These are phyloP conservation scores for Thermothielavioides terrestris DNA, from an alignment of 495 filamentous ascomycete species.

Conservation along the genomic window DNA sequence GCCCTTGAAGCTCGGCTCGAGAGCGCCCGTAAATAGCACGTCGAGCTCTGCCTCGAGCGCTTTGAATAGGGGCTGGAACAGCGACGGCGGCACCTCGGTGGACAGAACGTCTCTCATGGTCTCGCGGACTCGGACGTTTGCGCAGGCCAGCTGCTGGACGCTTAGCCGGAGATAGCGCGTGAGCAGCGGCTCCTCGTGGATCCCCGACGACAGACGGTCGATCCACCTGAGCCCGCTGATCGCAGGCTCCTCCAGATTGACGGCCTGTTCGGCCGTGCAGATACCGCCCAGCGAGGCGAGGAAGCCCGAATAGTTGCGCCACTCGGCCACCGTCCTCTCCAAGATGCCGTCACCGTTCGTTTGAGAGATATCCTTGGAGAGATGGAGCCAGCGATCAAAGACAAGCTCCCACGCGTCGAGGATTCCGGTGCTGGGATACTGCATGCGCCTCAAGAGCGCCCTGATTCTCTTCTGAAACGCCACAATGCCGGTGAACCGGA, in stretches of 20 bases:
- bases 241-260: slow-evolving; percentile 45
- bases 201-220: slow-evolving; percentile 49
- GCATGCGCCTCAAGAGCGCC: slow-evolving; percentile 48
- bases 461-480: slow-evolving; percentile 57
- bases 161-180: slow-evolving; percentile 51
- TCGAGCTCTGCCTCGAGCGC: slow-evolving; percentile 53
- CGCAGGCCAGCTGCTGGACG: slow-evolving; percentile 52
- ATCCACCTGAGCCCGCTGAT: slow-evolving; percentile 54
- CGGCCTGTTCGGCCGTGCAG: slow-evolving; percentile 52
- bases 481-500: slow-evolving; percentile 55
- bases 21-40: slow-evolving; percentile 44
- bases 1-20: slow-evolving; percentile 41
- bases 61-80: slow-evolving; percentile 53
- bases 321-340: slow-evolving; percentile 49
- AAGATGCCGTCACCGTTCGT: slow-evolving; percentile 38
- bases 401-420: slow-evolving; percentile 56
- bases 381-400: slow-evolving; percentile 50
- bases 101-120: slow-evolving; percentile 55
- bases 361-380: slow-evolving; percentile 51
- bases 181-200: slow-evolving; percentile 49
- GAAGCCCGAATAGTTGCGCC: slow-evolving; percentile 59
- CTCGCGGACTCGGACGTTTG: slow-evolving; percentile 53
- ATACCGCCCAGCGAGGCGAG: slow-evolving; percentile 56
- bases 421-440: slow-evolving; percentile 50
- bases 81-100: slow-evolving; percentile 47